Conservation (phyloP, 768 basidiomycete genomes). For the Russula abietina region DNA sequence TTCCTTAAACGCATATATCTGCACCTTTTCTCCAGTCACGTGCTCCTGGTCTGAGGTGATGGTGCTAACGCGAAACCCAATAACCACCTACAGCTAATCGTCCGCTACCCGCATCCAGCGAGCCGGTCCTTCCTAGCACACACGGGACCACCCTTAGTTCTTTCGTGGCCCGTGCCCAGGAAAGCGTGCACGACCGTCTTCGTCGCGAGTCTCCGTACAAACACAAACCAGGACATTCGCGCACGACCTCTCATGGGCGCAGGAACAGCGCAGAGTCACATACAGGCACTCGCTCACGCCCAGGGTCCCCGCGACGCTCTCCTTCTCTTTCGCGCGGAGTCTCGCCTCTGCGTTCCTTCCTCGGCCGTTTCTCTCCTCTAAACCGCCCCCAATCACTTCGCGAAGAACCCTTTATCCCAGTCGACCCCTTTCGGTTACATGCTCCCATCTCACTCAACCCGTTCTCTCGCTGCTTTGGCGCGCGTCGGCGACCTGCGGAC, state of each 20-base stretch:
- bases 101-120: slow-evolving; percentile 15
- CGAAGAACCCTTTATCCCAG: slow-evolving; percentile 36
- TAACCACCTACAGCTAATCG: slow-evolving; percentile 6
- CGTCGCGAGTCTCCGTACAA: background rate
- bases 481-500: background rate
- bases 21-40: background rate
- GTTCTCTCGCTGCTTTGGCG: slow-evolving; percentile 12
- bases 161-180: slow-evolving; percentile 13
- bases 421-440: slow-evolving; percentile 33
- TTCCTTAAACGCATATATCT: slow-evolving; percentile 21
- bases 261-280: slow-evolving; percentile 31
- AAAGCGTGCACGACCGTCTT: slow-evolving; percentile 4
- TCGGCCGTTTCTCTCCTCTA: slow-evolving; percentile 48
- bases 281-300: slow-evolving; percentile 32
- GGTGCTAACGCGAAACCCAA: background rate
- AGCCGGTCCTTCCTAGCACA: slow-evolving; percentile 14
- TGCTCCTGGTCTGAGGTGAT: background rate
- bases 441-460: slow-evolving; percentile 17
- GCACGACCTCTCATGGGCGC: slow-evolving; percentile 21
- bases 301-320: slow-evolving; percentile 35
- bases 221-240: slow-evolving; percentile 20
- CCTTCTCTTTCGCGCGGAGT: slow-evolving; percentile 38
- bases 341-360: slow-evolving; percentile 51
- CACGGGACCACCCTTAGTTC: slow-evolving; percentile 6
- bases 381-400: slow-evolving; percentile 44